A percentile compares a stretch with the other conserved stretches of the same genome.
These are phyloP conservation scores for Pseudognaphalium luteoalbum DNA, from an alignment of 129 eudicot species.

Conservation along the genomic window DNA sequence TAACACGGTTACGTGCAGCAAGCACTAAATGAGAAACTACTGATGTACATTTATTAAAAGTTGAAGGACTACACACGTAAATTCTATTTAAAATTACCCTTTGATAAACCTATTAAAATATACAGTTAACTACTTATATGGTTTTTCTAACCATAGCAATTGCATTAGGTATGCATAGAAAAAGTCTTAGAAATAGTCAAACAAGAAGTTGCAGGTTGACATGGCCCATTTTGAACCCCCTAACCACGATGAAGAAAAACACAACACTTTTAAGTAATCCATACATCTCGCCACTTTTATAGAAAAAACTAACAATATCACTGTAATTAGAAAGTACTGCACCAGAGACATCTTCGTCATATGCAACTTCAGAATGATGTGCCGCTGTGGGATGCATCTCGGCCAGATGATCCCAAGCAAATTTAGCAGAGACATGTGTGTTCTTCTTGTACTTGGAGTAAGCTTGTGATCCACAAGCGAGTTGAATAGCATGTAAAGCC, in stretches of 20 bases:
- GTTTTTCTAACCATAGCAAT: not conserved
- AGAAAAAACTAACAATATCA: not conserved
- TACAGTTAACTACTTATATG: too few relatives aligned
- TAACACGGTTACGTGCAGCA: too few relatives aligned
- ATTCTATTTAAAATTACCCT: too few relatives aligned
- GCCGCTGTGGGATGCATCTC: slow-evolving; percentile 19
- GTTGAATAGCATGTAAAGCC: slow-evolving; percentile 56
- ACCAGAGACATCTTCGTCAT: slow-evolving; percentile 20
- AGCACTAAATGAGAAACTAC: too few relatives aligned
- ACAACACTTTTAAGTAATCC: too few relatives aligned
- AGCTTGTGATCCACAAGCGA: slow-evolving; percentile 45
- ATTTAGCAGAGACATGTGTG: slow-evolving; percentile 35
- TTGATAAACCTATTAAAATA: too few relatives aligned
- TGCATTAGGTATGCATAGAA: not conserved
- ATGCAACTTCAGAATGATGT: not conserved
- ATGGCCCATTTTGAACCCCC: not conserved
- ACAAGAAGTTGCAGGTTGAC: not conserved
- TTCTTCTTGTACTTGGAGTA: slow-evolving; percentile 44
- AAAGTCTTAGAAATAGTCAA: not conserved
- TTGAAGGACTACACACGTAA: too few relatives aligned
- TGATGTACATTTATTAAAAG: too few relatives aligned
- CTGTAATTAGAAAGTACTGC: not conserved
- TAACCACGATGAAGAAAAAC: not conserved
- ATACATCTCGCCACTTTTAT: too few relatives aligned
- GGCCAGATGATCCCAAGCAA: slow-evolving; percentile 50